These are phyloP conservation scores for Cyclanthera cordifolia DNA, from an alignment of 306 rosid genomes.

Conservation along the genomic window DNA sequence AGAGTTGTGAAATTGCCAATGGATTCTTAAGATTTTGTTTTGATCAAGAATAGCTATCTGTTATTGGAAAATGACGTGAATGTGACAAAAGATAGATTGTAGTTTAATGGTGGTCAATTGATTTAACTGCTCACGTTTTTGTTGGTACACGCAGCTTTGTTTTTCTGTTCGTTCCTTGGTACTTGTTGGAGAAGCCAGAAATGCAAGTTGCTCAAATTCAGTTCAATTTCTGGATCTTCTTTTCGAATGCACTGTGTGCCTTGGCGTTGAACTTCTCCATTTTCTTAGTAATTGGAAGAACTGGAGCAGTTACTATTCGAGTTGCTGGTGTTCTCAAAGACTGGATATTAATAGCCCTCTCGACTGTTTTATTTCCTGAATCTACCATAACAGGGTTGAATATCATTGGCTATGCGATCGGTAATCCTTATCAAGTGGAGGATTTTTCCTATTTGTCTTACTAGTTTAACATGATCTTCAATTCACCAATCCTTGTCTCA, in stretches of 20 bases:
- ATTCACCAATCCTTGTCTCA: background rate
- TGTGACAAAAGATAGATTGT: background rate
- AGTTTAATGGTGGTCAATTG: background rate
- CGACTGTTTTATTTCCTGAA: slow-evolving; percentile 89
- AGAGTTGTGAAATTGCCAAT: background rate
- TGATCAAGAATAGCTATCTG: background rate
- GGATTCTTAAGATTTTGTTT: background rate
- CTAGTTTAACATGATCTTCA: background rate
- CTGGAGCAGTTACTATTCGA: slow-evolving; percentile 89
- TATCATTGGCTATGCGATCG: slow-evolving; percentile 86
- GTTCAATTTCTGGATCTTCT: slow-evolving; percentile 90
- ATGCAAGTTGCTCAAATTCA: slow-evolving; percentile 78
- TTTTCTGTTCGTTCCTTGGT: slow-evolving; percentile 89
- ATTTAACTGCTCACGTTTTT: background rate
- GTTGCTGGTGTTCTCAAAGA: slow-evolving; percentile 95
- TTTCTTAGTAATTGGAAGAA: slow-evolving; percentile 87
- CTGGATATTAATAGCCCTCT: slow-evolving; percentile 93
- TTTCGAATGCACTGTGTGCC: slow-evolving; percentile 84
- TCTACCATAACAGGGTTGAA: slow-evolving; percentile 75
- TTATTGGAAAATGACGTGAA: background rate
- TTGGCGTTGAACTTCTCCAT: slow-evolving; percentile 91
- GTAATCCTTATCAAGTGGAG: slow-evolving; percentile 25
- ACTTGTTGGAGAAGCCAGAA: slow-evolving; percentile 66
- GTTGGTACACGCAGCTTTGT: slow-evolving; percentile 51
- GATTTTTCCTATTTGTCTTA: background rate